Percentiles rank a stretch among this genome's conserved stretches.
These are phyloP conservation scores for Penicillium fimorum DNA, from an alignment of 495 filamentous ascomycete species.

Conservation along the genomic window DNA sequence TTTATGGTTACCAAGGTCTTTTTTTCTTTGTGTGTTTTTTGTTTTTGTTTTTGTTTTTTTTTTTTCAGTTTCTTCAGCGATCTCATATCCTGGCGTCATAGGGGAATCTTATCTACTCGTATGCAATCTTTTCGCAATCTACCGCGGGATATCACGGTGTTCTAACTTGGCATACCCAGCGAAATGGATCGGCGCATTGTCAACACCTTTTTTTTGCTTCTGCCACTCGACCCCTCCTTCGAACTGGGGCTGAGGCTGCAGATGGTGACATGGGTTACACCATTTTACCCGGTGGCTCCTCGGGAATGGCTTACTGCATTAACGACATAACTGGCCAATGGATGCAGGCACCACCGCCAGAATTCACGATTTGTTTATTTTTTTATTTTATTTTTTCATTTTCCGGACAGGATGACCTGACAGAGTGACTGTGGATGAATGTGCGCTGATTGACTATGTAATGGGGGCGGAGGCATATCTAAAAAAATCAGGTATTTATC, in stretches of 20 bases:
- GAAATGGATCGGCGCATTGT: slow-evolving; percentile 10
- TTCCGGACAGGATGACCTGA: slow-evolving; percentile 7
- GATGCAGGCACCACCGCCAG: slow-evolving; percentile 21
- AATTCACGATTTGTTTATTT: slow-evolving; percentile 7
- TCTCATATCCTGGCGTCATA: slow-evolving; percentile 28
- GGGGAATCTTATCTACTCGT: slow-evolving; percentile 10
- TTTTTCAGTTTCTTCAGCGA: slow-evolving; percentile 26
- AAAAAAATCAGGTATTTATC: neutral
- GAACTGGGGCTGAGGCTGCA: slow-evolving; percentile 17
- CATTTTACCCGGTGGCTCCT: neutral
- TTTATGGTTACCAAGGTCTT: neutral
- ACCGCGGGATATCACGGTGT: slow-evolving; percentile 16
- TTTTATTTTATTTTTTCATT: slow-evolving; percentile 6
- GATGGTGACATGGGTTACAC: slow-evolving; percentile 5
- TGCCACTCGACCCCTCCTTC: slow-evolving; percentile 17
- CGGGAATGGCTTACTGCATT: slow-evolving; percentile 12
- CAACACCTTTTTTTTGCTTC: neutral
- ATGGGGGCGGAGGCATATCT: neutral
- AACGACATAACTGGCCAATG: slow-evolving; percentile 23
- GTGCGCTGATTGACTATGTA: slow-evolving; percentile 4
- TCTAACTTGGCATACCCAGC: slow-evolving; percentile 17
- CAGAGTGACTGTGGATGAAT: slow-evolving; percentile 2
- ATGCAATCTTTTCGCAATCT: slow-evolving; percentile 13
- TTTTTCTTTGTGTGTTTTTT: neutral
- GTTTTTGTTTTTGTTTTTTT: neutral